Percentiles rank a stretch among this genome's conserved stretches.
Conservation (phyloP, 441 rosid genomes). For the Mallotus japonicus region DNA sequence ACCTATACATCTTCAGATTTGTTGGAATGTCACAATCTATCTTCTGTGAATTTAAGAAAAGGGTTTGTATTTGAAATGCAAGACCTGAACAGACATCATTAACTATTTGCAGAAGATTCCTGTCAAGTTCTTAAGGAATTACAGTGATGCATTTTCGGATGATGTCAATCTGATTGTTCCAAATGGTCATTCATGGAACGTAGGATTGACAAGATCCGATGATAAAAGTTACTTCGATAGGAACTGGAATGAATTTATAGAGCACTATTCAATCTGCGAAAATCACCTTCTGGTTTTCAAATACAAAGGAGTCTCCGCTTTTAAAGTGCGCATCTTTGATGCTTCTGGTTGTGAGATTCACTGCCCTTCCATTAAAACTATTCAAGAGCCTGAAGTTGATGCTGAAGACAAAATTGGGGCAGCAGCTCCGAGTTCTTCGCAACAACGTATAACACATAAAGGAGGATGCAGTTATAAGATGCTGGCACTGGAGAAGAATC, state of each 20-base stretch:
- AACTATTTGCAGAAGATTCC: conserved; percentile 65
- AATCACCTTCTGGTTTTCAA: conserved; percentile 42
- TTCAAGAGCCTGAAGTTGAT: too few relatives aligned
- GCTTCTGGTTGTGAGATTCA: not conserved
- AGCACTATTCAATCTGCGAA: conserved; percentile 58
- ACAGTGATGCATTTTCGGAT: conserved; percentile 58
- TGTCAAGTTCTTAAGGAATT: conserved; percentile 55
- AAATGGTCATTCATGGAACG: conserved; percentile 63
- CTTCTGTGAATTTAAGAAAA: too few relatives aligned
- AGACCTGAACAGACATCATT: too few relatives aligned
- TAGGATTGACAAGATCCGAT: conserved; percentile 59
- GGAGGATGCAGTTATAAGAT: too few relatives aligned
- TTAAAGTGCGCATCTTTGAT: not conserved
- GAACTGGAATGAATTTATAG: conserved; percentile 75
- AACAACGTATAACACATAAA: too few relatives aligned
- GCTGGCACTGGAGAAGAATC: too few relatives aligned
- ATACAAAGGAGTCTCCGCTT: not conserved
- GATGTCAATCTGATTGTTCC: conserved; percentile 65
- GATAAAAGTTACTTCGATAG: conserved; percentile 64
- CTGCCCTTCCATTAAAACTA: not conserved
- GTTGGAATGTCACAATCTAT: too few relatives aligned
- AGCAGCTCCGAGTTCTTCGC: too few relatives aligned
- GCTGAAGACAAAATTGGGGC: too few relatives aligned
- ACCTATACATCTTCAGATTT: too few relatives aligned
- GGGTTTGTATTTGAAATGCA: too few relatives aligned